Evolutionary conservation across 2,329 filamentous ascomycete genomes (phyloP).

Genomic region (Pseudomassariella vexata): DNA sequence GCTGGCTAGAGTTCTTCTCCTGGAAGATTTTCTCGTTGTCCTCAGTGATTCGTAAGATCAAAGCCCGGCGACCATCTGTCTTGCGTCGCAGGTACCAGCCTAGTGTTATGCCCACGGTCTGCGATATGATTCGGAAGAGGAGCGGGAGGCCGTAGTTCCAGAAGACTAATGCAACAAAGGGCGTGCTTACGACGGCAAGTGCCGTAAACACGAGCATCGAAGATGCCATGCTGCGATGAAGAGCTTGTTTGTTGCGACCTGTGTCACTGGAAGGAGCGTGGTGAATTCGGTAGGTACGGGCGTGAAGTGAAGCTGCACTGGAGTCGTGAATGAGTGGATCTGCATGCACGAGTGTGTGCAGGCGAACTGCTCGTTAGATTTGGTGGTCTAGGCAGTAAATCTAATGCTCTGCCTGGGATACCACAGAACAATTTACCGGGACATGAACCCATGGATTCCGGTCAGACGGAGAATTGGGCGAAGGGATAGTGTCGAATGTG

Average conservation of each 20-base stretch:
- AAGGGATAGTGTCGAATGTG: too few species aligned
- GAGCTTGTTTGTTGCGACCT: background rate
- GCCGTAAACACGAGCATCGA: constrained; percentile 16
- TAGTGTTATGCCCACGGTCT: constrained; percentile 33
- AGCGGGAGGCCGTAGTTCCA: constrained; percentile 24
- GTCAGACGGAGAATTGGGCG: too few species aligned
- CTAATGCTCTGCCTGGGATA: too few species aligned
- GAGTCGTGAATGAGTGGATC: too few species aligned
- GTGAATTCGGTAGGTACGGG: too few species aligned
- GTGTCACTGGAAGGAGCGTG: too few species aligned
- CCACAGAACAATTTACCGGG: too few species aligned
- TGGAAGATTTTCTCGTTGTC: constrained; percentile 31
- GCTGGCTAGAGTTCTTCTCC: constrained; percentile 27
- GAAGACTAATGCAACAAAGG: constrained; percentile 18
- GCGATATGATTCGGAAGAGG: constrained; percentile 30
- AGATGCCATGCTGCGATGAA: constrained; percentile 17
- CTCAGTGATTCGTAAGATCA: constrained; percentile 48
- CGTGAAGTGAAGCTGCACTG: too few species aligned
- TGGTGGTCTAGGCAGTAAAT: too few species aligned
- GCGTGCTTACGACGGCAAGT: constrained; percentile 19
- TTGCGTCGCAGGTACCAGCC: constrained; percentile 60
- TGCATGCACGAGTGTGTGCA: too few species aligned
- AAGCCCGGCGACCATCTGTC: constrained; percentile 54
- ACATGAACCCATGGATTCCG: too few species aligned
- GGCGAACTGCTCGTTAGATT: too few species aligned